Evolutionary conservation across 169 alveolate species (phyloP).

Genomic region (Plasmodium vinckei): DNA sequence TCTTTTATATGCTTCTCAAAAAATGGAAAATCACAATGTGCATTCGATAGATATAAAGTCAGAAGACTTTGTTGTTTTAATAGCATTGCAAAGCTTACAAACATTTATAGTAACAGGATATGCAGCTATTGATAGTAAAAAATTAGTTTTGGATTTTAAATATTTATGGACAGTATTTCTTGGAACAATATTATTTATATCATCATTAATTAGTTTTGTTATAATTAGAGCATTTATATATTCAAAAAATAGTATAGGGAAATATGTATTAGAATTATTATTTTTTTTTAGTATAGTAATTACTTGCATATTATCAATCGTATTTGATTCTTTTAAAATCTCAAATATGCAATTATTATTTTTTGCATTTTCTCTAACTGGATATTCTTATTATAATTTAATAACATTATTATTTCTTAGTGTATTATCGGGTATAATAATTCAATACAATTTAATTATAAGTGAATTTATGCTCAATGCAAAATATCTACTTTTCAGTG

Average conservation of each 20-base stretch:
- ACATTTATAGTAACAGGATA: slow-evolving; percentile 79
- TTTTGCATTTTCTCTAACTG: slow-evolving; percentile 78
- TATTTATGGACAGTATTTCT: slow-evolving; percentile 72
- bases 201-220: slow-evolving; percentile 76
- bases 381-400: slow-evolving; percentile 77
- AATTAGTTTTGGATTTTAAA: slow-evolving; percentile 31
- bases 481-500: slow-evolving; percentile 67
- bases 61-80: slow-evolving; percentile 80
- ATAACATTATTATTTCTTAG: slow-evolving; percentile 74
- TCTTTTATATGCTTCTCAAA: no score
- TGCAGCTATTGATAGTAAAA: slow-evolving; percentile 51
- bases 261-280: slow-evolving; percentile 75
- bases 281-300: slow-evolving; percentile 69
- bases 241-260: slow-evolving; percentile 74
- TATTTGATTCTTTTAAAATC: slow-evolving; percentile 70
- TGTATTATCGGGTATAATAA: slow-evolving; percentile 50
- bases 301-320: slow-evolving; percentile 61
- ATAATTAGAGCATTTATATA: slow-evolving; percentile 77
- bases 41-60: slow-evolving; percentile 77
- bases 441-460: slow-evolving; percentile 52
- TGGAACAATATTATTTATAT: slow-evolving; percentile 75
- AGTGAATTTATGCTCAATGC: slow-evolving; percentile 31
- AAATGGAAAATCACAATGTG: slow-evolving; percentile 50
- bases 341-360: slow-evolving; percentile 76
- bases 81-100: slow-evolving; percentile 77